Percentiles rank a stretch among this genome's conserved stretches.
Conservation (phyloP, 1,284 basidiomycete species). For the Melampsora americana region DNA sequence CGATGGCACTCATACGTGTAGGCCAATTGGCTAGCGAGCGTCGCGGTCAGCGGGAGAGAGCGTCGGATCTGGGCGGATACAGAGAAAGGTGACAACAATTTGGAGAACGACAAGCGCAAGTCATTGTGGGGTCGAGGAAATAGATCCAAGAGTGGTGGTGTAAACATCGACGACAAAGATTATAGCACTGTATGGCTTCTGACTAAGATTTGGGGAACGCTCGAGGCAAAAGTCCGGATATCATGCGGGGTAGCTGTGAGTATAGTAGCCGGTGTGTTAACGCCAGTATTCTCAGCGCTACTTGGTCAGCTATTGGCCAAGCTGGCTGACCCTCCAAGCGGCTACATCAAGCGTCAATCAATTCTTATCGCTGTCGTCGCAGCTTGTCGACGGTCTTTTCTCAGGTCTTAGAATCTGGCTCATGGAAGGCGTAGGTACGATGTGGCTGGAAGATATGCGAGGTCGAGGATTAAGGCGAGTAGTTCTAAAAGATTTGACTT, state of each 20-base stretch:
- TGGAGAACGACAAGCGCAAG: not conserved
- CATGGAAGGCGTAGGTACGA: constrained; percentile 66
- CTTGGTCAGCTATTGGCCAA: constrained; percentile 77
- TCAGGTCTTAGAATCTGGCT: constrained; percentile 61
- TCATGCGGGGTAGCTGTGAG: constrained; percentile 67
- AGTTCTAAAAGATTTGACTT: constrained; percentile 79
- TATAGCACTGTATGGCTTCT: not conserved
- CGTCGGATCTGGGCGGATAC: constrained; percentile 6
- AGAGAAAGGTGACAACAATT: not conserved
- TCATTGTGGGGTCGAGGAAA: constrained; percentile 1
- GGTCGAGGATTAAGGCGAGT: constrained; percentile 63
- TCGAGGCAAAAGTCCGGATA: constrained; percentile 72
- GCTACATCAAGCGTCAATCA: constrained; percentile 59
- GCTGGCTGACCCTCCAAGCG: constrained; percentile 62
- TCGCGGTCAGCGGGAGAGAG: not conserved
- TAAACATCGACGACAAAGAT: not conserved
- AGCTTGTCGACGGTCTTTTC: constrained; percentile 71
- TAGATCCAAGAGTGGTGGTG: not conserved
- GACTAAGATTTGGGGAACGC: constrained; percentile 53
- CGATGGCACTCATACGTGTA: not conserved
- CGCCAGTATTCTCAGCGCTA: constrained; percentile 84
- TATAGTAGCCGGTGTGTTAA: constrained; percentile 72
- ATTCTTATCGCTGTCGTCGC: constrained; percentile 65
- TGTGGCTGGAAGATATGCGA: constrained; percentile 73
- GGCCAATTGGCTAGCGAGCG: not conserved